Base-by-base conservation (phyloP, 371 early-diverging fungal genomes). In the Apophysomyces variabilis region DNA sequence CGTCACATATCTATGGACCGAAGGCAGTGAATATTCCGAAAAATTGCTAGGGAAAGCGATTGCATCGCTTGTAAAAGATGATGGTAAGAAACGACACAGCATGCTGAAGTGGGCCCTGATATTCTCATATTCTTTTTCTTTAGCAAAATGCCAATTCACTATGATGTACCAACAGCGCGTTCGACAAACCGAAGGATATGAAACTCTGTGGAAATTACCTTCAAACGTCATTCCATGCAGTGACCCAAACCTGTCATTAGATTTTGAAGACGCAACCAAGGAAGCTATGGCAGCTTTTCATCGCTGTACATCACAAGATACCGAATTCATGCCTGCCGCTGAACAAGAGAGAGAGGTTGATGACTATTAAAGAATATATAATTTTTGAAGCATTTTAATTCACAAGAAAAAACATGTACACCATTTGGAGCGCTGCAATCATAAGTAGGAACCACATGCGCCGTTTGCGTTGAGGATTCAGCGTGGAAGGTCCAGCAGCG, bases 371-470 rank as follows among this genome's bases (percentile, higher is more conserved):
- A 60, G 13, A 38, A 16, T 43, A 26, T 60, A 66, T 60, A 60
- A 56, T 50, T 47, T 63, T 60, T 54, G 56, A 61, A 62, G 38
- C 37, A 39, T 32, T 54, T 67, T 44, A 69, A 57, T 69, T 85
- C 45, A 85, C 75, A 83, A 96, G 80, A 57, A 92, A 83, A 83
- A 92, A 95, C 79, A 92, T 89, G 64, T 89, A 89, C 6, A 92
- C 76, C 44, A 93, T 85, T 82, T 96, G 96, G 57, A 95, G 71
- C 47, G 86, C 87, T 8, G 93, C 95, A 60, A 96, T 86, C 57
- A 91, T 79, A 64, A 96, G 92, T 73, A 97, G 72, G 72, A 96
- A 95, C 80, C 94, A 89, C 65, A 97, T 88, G 44, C 96, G 83
- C 60, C 94, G 85, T 74, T 90, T 90, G 43, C 95, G 87, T 60